Evolutionary conservation across 345 rosid genomes (phyloP).

Genomic region (Eucalyptus marginata): DNA sequence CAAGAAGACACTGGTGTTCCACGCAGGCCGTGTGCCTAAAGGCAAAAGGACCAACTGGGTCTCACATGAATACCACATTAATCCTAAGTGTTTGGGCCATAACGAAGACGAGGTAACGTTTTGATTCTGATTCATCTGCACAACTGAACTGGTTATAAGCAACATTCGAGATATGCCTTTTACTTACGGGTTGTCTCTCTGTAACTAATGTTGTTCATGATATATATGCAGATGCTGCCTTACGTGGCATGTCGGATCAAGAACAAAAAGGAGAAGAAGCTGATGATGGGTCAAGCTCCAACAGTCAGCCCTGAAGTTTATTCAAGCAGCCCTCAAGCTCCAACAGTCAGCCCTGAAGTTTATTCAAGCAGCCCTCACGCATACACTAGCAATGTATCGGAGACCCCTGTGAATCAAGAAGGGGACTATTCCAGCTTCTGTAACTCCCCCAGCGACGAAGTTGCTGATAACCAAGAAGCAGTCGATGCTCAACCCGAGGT

Average conservation of each 20-base stretch:
- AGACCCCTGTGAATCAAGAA: background rate
- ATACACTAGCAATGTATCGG: background rate
- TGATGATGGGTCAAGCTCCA: background rate
- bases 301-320: background rate
- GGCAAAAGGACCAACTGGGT: constrained; percentile 16
- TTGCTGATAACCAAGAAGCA: background rate
- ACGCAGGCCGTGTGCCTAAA: background rate
- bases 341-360: background rate
- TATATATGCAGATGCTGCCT: background rate
- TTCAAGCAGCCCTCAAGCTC: background rate
- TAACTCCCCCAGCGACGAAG: background rate
- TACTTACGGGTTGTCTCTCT: background rate
- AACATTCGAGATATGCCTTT: background rate
- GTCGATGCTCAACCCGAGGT: background rate
- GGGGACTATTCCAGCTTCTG: background rate
- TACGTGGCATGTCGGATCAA: background rate
- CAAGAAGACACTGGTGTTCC: constrained; percentile 29
- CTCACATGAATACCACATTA: constrained; percentile 13
- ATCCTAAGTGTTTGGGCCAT: background rate
- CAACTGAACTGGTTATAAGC: background rate
- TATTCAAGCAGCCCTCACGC: background rate
- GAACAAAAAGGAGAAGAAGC: background rate
- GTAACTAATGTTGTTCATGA: background rate
- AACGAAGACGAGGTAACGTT: background rate
- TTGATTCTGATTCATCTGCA: background rate